Base-by-base conservation (phyloP, 805 yeast genomes). In the Grigorovia jiainica region DNA sequence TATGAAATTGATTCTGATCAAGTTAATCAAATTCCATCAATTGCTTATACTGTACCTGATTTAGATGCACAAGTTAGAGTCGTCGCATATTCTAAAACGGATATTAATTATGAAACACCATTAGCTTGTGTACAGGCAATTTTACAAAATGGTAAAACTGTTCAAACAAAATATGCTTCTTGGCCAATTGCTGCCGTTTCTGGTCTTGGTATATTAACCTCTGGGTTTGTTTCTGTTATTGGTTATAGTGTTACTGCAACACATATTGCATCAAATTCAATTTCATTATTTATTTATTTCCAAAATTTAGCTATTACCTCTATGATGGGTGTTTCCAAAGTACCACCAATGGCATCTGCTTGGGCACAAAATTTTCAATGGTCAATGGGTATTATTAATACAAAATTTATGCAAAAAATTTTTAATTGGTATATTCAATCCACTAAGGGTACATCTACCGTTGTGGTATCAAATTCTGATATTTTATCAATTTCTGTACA, bases 301-400 rank as follows among this genome's bases (percentile, higher is more conserved):
- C 99, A 92, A 68, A 78, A 84, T 43, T 71, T 92, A 52, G 96
- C 97, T 17, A 79, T 90, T 45, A 82, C 90, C 16, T 76, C 95
- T 15, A 89, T 92, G 96, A 82, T 87, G 87, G 96, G 94, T 43
- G 97, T 90, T 24, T 75, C 86, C 17, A 70, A 76, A 46, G 84
- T 87, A 17, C 98, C 98, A 2, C 98, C 98, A 2, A 89, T 92
- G 51, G 97, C 97, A 5, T 87, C 95, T 3, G 89, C 97, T 2
- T 90, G 98, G 98, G 79, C 94, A 25, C 95, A 90, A 64, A 92
- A 90, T 67, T 92, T 92, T 70, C 79, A 78, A 63, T 90, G 97
- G 97, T 79, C 97, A 1, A 75, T 90, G 75, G 98, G 98, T 37
- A 80, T 90, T 49, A 84, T 92, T 53, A 73, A 74, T 41, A 76